Evolutionary conservation across 169 alveolate species (phyloP), one percentile per base, ranked within the genome.

Genomic region (Plasmodium blacklocki): DNA sequence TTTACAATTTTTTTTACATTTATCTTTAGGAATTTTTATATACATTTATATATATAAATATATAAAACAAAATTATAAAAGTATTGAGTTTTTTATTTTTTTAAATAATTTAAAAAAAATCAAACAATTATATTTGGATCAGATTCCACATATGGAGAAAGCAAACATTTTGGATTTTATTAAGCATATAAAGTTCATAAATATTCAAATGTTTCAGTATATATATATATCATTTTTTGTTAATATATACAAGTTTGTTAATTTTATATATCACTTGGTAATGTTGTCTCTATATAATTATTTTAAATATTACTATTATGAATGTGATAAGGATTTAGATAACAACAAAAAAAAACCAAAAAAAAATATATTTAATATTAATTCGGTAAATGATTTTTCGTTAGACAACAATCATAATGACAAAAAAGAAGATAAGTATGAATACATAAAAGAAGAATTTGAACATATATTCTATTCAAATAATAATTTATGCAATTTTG

Each of bases 21-120:
- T 80, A 80, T 80, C 83, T 21, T 80, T 80, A n/a, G 90, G 90
- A 14, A 80, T 80, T 56, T 80, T 80, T 68, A 68, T 80, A 67
- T 80, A 80, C 32, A 32, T 80, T 23, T 80, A 80, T 62, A 68
- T 80, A 11, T 72, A 67, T 52, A 80, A 52, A 60, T 68, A 80
- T 18, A 68, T 68, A 19, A 80, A 68, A 66, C 59, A 68, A 26
- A 66, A 66, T 60, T 80, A 80, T 62, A 80, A 60, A 58, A 80
- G 58, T 68, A 66, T 80, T 15, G 83, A 80, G 8, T 67, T 67
- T 58, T 80, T 80, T 80, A 68, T 80, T 54, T 80, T 80, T 80
- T 80, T 80, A 68, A 80, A 80, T 80, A 68, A 43, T 18, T 64
- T 73, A 26, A 45, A 80, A 80, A 80, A 80, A 56, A 45, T 80